Evolutionary conservation across 768 basidiomycete genomes (phyloP).

Genomic region (Tricholoma sp.): DNA sequence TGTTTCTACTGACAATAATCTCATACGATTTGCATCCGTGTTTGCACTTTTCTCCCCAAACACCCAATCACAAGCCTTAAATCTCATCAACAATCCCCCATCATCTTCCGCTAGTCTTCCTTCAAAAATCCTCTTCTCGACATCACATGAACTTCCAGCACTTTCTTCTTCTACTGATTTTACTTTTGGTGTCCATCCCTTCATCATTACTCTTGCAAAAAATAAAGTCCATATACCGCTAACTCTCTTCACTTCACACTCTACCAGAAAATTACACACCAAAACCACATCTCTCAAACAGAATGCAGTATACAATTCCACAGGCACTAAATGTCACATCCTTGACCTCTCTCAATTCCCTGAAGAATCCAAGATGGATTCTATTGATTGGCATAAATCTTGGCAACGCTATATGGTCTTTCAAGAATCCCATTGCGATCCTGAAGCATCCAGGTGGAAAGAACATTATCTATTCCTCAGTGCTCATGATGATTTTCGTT

Average conservation of each 20-base stretch:
- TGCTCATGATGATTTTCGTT: too few relatives aligned
- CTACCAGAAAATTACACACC: too few relatives aligned
- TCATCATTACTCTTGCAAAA: neutral
- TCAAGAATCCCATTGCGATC: neutral
- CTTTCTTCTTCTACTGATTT: neutral
- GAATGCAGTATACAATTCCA: neutral
- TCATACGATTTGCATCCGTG: too few relatives aligned
- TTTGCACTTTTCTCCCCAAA: neutral
- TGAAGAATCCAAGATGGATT: too few relatives aligned
- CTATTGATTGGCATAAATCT: too few relatives aligned
- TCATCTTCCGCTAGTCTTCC: neutral
- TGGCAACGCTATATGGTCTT: too few relatives aligned
- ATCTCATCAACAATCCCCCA: neutral
- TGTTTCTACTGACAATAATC: too few relatives aligned
- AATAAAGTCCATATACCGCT: neutral
- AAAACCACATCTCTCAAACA: too few relatives aligned
- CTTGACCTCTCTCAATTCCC: conserved; percentile 13
- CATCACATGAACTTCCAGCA: neutral
- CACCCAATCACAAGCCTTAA: neutral
- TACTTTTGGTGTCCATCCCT: conserved; percentile 7
- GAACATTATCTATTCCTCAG: too few relatives aligned
- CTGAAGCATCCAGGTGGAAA: neutral
- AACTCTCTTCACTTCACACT: too few relatives aligned
- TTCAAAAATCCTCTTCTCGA: conserved; percentile 2
- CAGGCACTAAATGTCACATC: conserved; percentile 4